Percentiles rank a stretch among this genome's conserved stretches.
Conservation (phyloP, 345 rosid species). For the Salix dunnii region DNA sequence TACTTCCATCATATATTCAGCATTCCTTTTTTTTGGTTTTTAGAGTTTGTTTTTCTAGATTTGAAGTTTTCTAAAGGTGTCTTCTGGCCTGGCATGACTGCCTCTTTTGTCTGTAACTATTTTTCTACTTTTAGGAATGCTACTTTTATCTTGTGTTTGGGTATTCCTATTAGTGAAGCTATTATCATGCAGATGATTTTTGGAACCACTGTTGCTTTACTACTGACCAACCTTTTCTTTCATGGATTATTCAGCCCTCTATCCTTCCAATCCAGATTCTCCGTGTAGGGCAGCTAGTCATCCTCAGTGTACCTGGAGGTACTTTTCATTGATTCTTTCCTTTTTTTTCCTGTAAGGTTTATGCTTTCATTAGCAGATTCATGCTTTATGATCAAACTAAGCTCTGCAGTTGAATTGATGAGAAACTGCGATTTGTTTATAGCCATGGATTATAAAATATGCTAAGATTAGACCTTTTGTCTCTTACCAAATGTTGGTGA, state of each 20-base stretch:
- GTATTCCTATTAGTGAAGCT: not conserved
- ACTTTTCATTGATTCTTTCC: constrained; percentile 17
- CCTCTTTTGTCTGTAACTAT: not conserved
- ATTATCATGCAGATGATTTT: constrained; percentile 2
- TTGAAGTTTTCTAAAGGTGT: not conserved
- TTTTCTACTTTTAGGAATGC: not conserved
- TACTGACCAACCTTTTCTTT: constrained; percentile 11
- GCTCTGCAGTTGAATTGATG: not conserved
- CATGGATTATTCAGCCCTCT: constrained; percentile 68
- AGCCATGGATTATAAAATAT: not conserved
- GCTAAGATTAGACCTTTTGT: not conserved
- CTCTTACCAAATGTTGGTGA: not conserved
- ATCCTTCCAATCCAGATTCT: constrained; percentile 89
- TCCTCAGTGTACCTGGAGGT: constrained; percentile 97
- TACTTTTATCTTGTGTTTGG: not conserved
- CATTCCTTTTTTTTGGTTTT: not conserved
- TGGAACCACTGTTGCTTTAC: not conserved
- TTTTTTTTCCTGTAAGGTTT: not conserved
- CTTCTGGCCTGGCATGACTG: not conserved
- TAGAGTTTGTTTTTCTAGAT: not conserved
- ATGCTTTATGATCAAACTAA: not conserved
- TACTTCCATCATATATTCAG: not conserved
- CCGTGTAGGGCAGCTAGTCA: constrained; percentile 83
- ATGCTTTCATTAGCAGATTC: not conserved
- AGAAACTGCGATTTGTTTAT: not conserved